These are phyloP conservation scores for Suhomyces tanzawaensis DNA, from an alignment of 805 yeast species.

Conservation along the genomic window DNA sequence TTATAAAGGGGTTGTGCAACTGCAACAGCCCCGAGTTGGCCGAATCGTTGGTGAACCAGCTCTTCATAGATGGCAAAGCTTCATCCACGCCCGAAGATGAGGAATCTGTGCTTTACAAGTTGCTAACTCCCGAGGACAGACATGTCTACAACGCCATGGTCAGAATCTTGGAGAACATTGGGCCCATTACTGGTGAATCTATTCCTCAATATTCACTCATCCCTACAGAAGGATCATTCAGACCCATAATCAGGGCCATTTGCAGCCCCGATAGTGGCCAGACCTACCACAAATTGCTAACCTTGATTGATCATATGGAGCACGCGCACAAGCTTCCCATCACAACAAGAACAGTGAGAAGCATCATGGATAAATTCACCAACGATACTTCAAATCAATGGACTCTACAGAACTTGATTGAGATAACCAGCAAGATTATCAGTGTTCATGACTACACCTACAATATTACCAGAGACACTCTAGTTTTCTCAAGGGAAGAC, in stretches of 20 bases:
- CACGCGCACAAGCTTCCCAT: slow-evolving; percentile 25
- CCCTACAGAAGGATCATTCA: slow-evolving; percentile 28
- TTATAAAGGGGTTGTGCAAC: slow-evolving; percentile 16
- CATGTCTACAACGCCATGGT: slow-evolving; percentile 14
- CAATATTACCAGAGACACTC: slow-evolving; percentile 9
- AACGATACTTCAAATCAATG: slow-evolving; percentile 5
- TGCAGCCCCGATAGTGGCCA: background rate
- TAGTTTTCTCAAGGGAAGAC: slow-evolving; percentile 1
- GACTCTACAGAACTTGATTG: slow-evolving; percentile 10
- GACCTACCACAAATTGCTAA: background rate
- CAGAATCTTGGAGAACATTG: slow-evolving; percentile 15
- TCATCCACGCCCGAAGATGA: slow-evolving; percentile 4
- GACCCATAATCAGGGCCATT: slow-evolving; percentile 15
- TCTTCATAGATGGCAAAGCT: slow-evolving; percentile 1
- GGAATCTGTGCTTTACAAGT: slow-evolving; percentile 17
- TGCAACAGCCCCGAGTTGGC: slow-evolving; percentile 12
- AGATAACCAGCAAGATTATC: slow-evolving; percentile 14
- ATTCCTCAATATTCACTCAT: slow-evolving; percentile 9
- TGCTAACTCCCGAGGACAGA: slow-evolving; percentile 22
- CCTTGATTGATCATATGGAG: slow-evolving; percentile 19
- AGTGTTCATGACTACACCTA: slow-evolving; percentile 14
- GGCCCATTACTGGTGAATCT: slow-evolving; percentile 11
- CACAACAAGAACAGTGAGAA: slow-evolving; percentile 28
- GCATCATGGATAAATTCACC: slow-evolving; percentile 14
- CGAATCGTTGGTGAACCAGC: slow-evolving; percentile 8